phyloP scores from a whole-genome alignment of 345 rosid genomes.

The Gossypium mustelinum region DNA sequence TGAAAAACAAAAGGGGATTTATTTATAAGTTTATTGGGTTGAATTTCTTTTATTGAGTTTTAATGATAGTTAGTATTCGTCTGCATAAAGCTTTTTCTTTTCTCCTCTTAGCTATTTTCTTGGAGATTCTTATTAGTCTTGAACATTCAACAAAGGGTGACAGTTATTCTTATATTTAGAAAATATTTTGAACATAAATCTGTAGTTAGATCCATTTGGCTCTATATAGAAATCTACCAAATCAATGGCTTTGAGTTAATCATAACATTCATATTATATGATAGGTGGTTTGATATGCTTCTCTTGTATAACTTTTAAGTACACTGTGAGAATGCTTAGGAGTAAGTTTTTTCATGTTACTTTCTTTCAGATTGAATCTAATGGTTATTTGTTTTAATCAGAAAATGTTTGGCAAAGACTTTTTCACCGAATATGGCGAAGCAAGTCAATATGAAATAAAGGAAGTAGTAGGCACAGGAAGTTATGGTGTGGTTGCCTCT shows the following conservation, averaged over 20 bases:
- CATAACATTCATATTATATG: background rate
- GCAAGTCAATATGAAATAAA: conserved; percentile 90
- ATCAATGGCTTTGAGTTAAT: background rate
- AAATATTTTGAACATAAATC: background rate
- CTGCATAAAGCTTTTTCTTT: background rate
- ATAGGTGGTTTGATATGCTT: background rate
- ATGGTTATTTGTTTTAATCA: conserved; percentile 15
- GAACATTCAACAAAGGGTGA: background rate
- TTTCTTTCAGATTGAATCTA: background rate
- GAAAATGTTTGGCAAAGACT: conserved; percentile 81
- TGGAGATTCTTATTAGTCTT: background rate
- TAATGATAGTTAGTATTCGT: background rate
- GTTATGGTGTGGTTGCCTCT: conserved; percentile 96
- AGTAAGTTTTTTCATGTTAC: background rate
- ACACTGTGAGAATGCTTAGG: background rate
- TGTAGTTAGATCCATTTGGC: background rate
- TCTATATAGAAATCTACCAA: background rate
- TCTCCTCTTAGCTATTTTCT: background rate
- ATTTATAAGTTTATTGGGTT: background rate
- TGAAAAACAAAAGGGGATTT: background rate
- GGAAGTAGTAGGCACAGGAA: conserved; percentile 95
- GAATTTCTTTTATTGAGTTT: conserved; percentile 3
- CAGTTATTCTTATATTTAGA: background rate
- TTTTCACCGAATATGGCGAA: conserved; percentile 95
- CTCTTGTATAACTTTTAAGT: background rate